Base-by-base conservation (phyloP, 257 asterid genomes). In the Avicennia marina region DNA sequence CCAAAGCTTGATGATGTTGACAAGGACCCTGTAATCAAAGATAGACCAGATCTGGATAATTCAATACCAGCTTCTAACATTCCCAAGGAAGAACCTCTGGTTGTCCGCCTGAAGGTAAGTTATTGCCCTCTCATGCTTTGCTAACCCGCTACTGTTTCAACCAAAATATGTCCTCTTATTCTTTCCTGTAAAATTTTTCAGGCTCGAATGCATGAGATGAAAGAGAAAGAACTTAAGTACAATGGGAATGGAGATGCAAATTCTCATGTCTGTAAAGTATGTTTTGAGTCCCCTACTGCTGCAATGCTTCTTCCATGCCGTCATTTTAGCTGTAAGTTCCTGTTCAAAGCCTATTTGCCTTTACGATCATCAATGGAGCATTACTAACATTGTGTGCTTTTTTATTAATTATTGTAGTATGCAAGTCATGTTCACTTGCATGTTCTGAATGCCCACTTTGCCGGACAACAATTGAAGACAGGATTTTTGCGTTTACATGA, bases 231-330 rank as follows among this genome's bases (percentile, higher is more conserved):
- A 67, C 95, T 70, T 32, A 74, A 58, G 61, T 76, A 72, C 75
- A 41, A 39, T 69, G 84, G 91, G 65, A 87, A 85, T 67, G 95
- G 83, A 63, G 95, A 85, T 74, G 69, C 77, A 57, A 83, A 83
- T 75, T 85, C 94, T 55, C 96, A 83, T 56, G 82, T 67, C 18
- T 91, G 98, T 74, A 88, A 88, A 88, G 88, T 91, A 41, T 91
- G 98, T 67, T 91, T 91, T 42, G 98, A 91, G 75, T 88, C 90
- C 10, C 68, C 93, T 36, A 71, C 96, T 32, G 85, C 96, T 63
- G 83, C 95, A 2, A 88, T 91, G 98, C 95, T 91, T 71, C 94
- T 91, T 25, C 96, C 98, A 9, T 91, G 98, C 74, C 95, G 98
- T 62, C 98, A 91, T 78, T 91, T 88, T 82, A 83, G 95, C 65